A percentile compares a stretch with the other conserved stretches of the same genome.
These are phyloP conservation scores for Suaeda aralocaspica DNA, from an alignment of 148 eudicot genomes.

Conservation along the genomic window DNA sequence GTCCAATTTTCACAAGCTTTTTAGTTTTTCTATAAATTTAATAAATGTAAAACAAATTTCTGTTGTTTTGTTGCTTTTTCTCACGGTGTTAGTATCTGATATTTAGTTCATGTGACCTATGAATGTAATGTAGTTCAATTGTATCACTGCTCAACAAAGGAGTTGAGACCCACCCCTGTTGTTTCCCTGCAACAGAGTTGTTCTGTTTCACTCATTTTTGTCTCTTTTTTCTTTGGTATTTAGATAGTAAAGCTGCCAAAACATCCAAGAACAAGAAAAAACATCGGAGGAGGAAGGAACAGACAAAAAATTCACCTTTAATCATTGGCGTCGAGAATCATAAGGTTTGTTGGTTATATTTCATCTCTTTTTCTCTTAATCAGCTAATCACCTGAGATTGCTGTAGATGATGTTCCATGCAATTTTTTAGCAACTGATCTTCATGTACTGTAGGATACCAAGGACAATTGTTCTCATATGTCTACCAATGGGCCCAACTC, in stretches of 20 bases:
- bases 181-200: too few relatives aligned
- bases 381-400: not conserved
- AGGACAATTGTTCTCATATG: slow-evolving; percentile 32
- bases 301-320: slow-evolving; percentile 46
- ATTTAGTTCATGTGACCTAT: not conserved
- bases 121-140: not conserved
- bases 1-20: too few relatives aligned
- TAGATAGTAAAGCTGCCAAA: slow-evolving; percentile 57
- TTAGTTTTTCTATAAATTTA: too few relatives aligned
- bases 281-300: slow-evolving; percentile 68
- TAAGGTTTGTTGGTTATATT: slow-evolving; percentile 33
- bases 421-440: not conserved
- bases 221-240: slow-evolving; percentile 16
- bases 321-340: slow-evolving; percentile 32
- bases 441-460: slow-evolving; percentile 40
- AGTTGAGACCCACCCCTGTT: too few relatives aligned
- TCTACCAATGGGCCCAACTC: slow-evolving; percentile 26
- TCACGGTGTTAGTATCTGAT: not conserved
- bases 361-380: slow-evolving; percentile 1
- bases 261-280: slow-evolving; percentile 75
- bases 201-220: too few relatives aligned
- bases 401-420: not conserved
- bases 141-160: not conserved
- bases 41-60: too few relatives aligned
- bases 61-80: not conserved